Conservation (phyloP, 2,329 filamentous ascomycete species). For the Dichotomopilus funicola region DNA sequence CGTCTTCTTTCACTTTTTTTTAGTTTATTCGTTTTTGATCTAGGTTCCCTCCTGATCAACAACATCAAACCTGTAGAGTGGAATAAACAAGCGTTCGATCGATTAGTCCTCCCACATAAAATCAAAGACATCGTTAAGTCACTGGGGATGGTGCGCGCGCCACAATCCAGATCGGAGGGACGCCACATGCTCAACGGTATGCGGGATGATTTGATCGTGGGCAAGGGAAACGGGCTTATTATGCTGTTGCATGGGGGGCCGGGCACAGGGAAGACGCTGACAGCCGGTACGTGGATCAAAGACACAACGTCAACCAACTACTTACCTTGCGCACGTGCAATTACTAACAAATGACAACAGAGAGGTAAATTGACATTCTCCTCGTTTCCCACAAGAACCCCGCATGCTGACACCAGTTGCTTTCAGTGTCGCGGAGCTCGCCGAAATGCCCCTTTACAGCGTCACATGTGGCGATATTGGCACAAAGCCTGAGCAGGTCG, state of each 20-base stretch:
- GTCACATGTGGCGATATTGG: conserved; percentile 2
- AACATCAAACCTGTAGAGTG: not conserved
- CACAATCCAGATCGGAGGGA: not conserved
- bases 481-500: not conserved
- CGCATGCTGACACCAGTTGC: not conserved
- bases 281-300: not conserved
- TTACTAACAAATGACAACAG: too few relatives aligned
- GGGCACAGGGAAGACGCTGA: not conserved
- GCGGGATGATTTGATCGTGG: not conserved
- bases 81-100: not conserved
- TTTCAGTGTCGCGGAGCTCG: not conserved
- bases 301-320: too few relatives aligned
- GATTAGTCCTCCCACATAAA: not conserved
- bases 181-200: not conserved
- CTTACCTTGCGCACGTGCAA: too few relatives aligned
- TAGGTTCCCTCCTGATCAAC: not conserved
- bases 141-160: not conserved
- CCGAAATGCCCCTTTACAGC: not conserved
- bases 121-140: not conserved
- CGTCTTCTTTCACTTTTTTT: too few relatives aligned
- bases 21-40: too few relatives aligned
- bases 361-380: not conserved
- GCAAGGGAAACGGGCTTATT: not conserved
- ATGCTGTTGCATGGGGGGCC: not conserved
- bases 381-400: not conserved